These are phyloP conservation scores for Cercospora sp. DNA, from an alignment of 2,329 filamentous ascomycete species.

Conservation along the genomic window DNA sequence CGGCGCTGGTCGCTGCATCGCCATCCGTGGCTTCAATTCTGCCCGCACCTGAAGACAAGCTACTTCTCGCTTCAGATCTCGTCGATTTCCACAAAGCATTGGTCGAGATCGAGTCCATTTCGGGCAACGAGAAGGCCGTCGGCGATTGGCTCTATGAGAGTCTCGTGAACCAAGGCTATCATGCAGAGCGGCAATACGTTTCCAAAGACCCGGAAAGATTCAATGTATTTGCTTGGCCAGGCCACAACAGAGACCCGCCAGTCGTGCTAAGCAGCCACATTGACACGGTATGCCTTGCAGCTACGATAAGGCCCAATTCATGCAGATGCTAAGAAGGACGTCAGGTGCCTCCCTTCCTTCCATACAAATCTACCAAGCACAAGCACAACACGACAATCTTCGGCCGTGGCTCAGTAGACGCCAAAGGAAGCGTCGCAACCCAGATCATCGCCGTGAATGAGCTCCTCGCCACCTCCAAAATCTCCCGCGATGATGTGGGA, in stretches of 20 bases:
- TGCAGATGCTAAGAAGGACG: neutral
- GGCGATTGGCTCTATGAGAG: conserved; percentile 69
- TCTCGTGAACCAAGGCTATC: conserved; percentile 61
- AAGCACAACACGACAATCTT: conserved; percentile 43
- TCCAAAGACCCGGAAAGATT: conserved; percentile 54
- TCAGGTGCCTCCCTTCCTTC: conserved; percentile 68
- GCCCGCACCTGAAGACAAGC: conserved; percentile 22
- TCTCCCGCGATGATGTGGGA: conserved; percentile 48
- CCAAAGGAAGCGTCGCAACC: conserved; percentile 62
- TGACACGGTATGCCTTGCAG: conserved; percentile 58
- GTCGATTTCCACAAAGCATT: conserved; percentile 73
- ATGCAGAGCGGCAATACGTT: conserved; percentile 60
- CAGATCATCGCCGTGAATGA: conserved; percentile 68
- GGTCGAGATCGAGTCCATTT: conserved; percentile 72
- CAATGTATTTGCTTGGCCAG: conserved; percentile 72
- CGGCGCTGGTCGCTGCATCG: conserved; percentile 2
- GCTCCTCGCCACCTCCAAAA: conserved; percentile 46
- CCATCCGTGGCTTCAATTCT: conserved; percentile 10
- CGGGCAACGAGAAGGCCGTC: conserved; percentile 66
- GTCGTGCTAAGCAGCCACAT: conserved; percentile 79
- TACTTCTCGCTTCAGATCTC: conserved; percentile 49
- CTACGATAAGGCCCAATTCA: neutral
- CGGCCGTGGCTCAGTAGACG: conserved; percentile 72
- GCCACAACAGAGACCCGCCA: conserved; percentile 53
- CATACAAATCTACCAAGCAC: conserved; percentile 58